Evolutionary conservation across 179 eudicot genomes (phyloP), one percentile per base, ranked within the genome.

Genomic region (Silene noctiflora): DNA sequence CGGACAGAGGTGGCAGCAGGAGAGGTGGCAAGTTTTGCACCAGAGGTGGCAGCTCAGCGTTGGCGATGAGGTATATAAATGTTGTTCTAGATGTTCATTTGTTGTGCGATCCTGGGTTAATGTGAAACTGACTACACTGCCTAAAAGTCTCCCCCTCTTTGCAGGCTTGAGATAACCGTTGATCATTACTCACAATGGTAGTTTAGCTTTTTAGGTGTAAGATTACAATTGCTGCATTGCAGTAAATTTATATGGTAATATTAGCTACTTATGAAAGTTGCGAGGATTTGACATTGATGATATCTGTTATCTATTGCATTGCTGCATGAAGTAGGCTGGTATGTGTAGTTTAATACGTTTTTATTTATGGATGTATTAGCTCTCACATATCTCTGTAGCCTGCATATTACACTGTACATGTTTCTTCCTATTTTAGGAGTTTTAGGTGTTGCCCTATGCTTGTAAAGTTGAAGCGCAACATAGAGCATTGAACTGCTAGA

Each of bases 1-100:
- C 65, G 96, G 98, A 67, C 96, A 94, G 78, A 85, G 76, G 44
- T 90, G 96, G 97, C 94, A 92, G 76, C 96, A 88, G 51, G 96
- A 91, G 75, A 91, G 91, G 87, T 93, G 91, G 96, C 87, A 90
- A 81, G 86, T 83, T 78, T 73, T 90, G 86, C 92, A 89, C 71
- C 89, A 83, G 58, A 90, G 88, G 86, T 88, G 90, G 91, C 91
- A 87, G 71, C 76, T 83, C 63, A 82, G 75, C 72, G n/a, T 90
- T 65, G 83, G 83, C 69, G 83, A 86, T 80, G 92, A 90, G 96
- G 98, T 94, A 85, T 44, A 66, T 60, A 11, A 22, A 25, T 67
- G 48, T 55, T 6, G 10, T 14, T 60, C 33, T 53, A 29, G 17
- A 19, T 31, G 2, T 75, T 22, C 6, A 44, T 69, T 12, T 42